A percentile compares a stretch with the other conserved stretches of the same genome.
These are phyloP conservation scores for Truncatella angustata DNA, from an alignment of 2,329 filamentous ascomycete species.

Conservation along the genomic window DNA sequence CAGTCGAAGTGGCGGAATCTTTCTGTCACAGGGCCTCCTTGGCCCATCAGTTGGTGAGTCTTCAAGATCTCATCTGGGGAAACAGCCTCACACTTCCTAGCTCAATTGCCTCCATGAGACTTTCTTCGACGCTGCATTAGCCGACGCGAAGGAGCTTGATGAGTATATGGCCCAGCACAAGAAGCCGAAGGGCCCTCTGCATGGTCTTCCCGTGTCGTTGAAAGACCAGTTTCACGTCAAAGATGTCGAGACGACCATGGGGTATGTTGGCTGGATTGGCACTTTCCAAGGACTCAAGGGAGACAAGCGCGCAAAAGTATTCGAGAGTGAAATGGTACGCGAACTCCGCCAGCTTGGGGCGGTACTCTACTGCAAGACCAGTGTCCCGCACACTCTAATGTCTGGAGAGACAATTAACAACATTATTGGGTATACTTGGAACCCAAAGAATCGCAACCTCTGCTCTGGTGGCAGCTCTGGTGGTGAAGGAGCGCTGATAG, in stretches of 20 bases:
- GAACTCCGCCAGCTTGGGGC: constrained; percentile 12
- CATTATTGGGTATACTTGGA: constrained; percentile 36
- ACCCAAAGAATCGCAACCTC: constrained; percentile 37
- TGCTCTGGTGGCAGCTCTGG: constrained; percentile 41
- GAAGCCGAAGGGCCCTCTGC: constrained; percentile 13
- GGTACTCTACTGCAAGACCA: constrained; percentile 17
- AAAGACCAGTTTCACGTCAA: constrained; percentile 26
- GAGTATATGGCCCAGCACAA: neutral
- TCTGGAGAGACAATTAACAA: constrained; percentile 28
- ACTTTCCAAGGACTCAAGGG: constrained; percentile 3
- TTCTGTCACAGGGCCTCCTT: constrained; percentile 10
- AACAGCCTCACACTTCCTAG: neutral
- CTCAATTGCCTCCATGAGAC: constrained; percentile 7
- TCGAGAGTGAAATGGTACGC: constrained; percentile 7
- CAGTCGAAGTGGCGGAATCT: constrained; percentile 4
- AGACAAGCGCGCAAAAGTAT: neutral
- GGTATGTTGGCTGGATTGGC: constrained; percentile 19
- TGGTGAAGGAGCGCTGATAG: constrained; percentile 38
- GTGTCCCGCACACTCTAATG: constrained; percentile 29
- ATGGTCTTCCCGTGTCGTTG: constrained; percentile 23
- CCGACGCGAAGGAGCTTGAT: constrained; percentile 7
- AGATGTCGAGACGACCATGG: constrained; percentile 22
- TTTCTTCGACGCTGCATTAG: constrained; percentile 6
- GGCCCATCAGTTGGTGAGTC: constrained; percentile 7
- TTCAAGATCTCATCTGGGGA: neutral